A percentile compares a stretch with the other conserved stretches of the same genome.
Conservation (phyloP, 2,329 filamentous ascomycete genomes). For the Trichophyton rubrum region DNA sequence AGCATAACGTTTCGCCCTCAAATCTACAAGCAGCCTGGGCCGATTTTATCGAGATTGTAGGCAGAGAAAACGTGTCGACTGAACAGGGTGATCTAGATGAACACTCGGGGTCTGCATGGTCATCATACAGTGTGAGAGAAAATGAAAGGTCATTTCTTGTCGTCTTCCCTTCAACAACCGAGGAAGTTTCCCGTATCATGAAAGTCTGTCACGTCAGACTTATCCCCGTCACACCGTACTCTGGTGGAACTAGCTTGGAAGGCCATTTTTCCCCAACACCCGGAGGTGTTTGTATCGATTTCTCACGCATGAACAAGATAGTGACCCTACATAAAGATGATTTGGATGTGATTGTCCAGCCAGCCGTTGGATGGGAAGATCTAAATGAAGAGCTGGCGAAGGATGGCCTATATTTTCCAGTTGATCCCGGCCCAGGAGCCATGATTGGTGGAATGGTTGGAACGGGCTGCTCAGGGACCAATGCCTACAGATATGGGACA, state of each 20-base stretch:
- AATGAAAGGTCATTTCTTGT: slow-evolving; percentile 45
- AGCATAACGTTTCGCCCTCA: slow-evolving; percentile 44
- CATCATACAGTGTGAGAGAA: slow-evolving; percentile 37
- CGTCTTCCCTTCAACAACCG: slow-evolving; percentile 63
- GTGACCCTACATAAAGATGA: slow-evolving; percentile 64
- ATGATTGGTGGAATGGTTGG: slow-evolving; percentile 67
- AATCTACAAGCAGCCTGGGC: slow-evolving; percentile 54
- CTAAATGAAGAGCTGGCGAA: slow-evolving; percentile 65
- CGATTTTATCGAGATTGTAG: slow-evolving; percentile 49
- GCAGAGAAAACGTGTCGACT: slow-evolving; percentile 51
- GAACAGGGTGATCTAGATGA: slow-evolving; percentile 40
- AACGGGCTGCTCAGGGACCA: slow-evolving; percentile 55
- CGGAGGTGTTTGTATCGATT: slow-evolving; percentile 76
- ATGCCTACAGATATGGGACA: slow-evolving; percentile 83
- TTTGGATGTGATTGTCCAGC: slow-evolving; percentile 63
- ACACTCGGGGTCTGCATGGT: slow-evolving; percentile 53
- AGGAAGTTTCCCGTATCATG: slow-evolving; percentile 77
- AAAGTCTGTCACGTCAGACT: slow-evolving; percentile 68
- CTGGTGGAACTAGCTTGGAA: slow-evolving; percentile 78
- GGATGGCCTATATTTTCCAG: slow-evolving; percentile 77
- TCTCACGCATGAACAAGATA: slow-evolving; percentile 72
- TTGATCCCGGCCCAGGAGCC: slow-evolving; percentile 79
- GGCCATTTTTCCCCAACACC: slow-evolving; percentile 75
- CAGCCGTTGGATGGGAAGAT: slow-evolving; percentile 73
- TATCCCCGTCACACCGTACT: slow-evolving; percentile 79